Evolutionary conservation across 2,329 filamentous ascomycete species (phyloP), one percentile per base, ranked within the genome.

Genomic region (Nemania serpens): DNA sequence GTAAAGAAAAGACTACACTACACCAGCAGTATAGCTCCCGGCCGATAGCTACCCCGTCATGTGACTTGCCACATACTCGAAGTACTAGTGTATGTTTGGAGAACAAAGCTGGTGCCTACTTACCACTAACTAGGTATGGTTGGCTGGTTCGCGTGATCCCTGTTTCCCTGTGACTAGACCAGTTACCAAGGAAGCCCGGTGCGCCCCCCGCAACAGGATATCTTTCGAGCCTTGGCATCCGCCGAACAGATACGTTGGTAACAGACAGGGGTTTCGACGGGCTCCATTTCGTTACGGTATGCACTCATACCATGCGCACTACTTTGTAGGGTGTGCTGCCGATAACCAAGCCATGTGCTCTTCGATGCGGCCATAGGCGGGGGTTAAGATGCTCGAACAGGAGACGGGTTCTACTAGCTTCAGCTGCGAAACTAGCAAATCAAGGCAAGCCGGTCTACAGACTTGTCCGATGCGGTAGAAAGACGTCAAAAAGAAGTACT

Each of bases 161-260:
- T 48, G 34, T 39, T 25, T 36, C 41, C 7, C 25, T 7, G 7
- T 29, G 25, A 17, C 18, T 54, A 18, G 58, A 53, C 46, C 29
- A 39, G 12, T 12, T 3, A 29, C 25, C 25, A 45, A 25, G 43
- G 55, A 55, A 50, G 57, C 51, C 33, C 36, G 49, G 39, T 59
- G 39, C 41, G 46, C 43, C 45, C 41, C 36, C 34, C 41, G 47
- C 42, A 15, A 13, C 25, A 47, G 22, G 22, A 47, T 45, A 10
- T 41, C 18, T 13, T 22, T 51, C 5, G 13, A 10, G 15, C n/a
- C 49, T 41, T 52, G 49, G 49, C 49, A 42, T 34, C 49, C 49
- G 36, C 22, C 36, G 36, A 52, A 9, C 36, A 42, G 49, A 37
- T 52, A 39, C 33, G 10, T 13, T 20, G 18, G 7, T 41, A 18